phyloP scores from a whole-genome alignment of 192 early-diverging fungal genomes.

The Podila epigama region DNA sequence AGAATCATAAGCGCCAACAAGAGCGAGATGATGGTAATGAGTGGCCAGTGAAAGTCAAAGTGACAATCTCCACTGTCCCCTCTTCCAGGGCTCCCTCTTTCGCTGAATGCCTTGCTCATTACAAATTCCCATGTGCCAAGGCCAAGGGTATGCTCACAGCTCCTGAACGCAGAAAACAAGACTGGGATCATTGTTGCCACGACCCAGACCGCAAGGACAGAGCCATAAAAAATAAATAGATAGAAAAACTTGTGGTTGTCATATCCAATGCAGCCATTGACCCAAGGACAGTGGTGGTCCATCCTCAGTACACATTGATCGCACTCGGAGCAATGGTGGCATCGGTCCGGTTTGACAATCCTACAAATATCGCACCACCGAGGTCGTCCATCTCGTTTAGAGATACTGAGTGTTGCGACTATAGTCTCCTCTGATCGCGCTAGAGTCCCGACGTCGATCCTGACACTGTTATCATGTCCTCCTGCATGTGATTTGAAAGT shows the following conservation, averaged over 20 bases:
- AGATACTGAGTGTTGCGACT: conserved; percentile 26
- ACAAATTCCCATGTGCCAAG: too few species aligned
- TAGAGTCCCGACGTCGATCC: not conserved
- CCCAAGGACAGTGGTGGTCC: conserved; percentile 60
- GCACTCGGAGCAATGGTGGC: conserved; percentile 63
- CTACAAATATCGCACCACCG: conserved; percentile 50
- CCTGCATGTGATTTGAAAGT: not conserved
- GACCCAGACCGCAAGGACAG: conserved; percentile 44
- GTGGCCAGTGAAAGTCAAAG: conserved; percentile 49
- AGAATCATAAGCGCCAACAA: conserved; percentile 58
- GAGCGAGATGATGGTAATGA: conserved; percentile 47
- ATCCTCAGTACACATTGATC: conserved; percentile 59
- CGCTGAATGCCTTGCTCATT: too few species aligned
- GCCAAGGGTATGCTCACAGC: conserved; percentile 7
- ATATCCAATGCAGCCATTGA: conserved; percentile 60
- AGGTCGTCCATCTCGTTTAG: conserved; percentile 25
- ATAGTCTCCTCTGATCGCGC: not conserved
- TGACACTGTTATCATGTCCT: not conserved
- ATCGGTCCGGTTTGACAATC: conserved; percentile 59
- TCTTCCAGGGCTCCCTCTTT: not conserved
- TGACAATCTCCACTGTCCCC: conserved; percentile 1
- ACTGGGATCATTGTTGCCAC: conserved; percentile 51
- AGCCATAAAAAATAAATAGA: conserved; percentile 54
- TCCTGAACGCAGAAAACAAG: conserved; percentile 2
- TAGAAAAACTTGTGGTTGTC: conserved; percentile 59